phyloP scores from a whole-genome alignment of 1,284 basidiomycete genomes.

The Leccinum discolor region DNA sequence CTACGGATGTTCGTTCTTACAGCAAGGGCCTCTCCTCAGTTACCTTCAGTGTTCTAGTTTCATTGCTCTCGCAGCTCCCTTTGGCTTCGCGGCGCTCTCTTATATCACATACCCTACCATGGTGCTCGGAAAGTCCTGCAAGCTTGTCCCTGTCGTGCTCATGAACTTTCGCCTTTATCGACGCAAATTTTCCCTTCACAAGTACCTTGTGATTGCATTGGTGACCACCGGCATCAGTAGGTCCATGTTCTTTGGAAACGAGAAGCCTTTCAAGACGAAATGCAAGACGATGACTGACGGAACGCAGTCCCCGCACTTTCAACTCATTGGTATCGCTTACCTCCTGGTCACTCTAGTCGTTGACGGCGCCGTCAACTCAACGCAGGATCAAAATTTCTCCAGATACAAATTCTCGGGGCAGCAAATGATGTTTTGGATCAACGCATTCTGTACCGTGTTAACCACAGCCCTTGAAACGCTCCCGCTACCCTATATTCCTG shows the following conservation, averaged over 20 bases:
- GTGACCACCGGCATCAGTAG: slow-evolving; percentile 93
- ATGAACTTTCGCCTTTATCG: slow-evolving; percentile 94
- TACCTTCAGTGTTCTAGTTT: slow-evolving; percentile 87
- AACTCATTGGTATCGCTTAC: slow-evolving; percentile 69
- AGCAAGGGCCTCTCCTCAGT: slow-evolving; percentile 60
- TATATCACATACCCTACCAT: slow-evolving; percentile 99
- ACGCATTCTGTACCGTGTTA: slow-evolving; percentile 77
- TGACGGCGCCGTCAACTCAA: slow-evolving; percentile 96
- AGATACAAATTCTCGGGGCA: slow-evolving; percentile 82
- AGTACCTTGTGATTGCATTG: slow-evolving; percentile 91
- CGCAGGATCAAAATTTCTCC: slow-evolving; percentile 96
- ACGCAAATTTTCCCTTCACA: slow-evolving; percentile 88
- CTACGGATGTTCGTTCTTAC: slow-evolving; percentile 38
- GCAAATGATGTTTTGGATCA: slow-evolving; percentile 99
- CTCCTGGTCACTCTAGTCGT: slow-evolving; percentile 88
- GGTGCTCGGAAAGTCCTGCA: slow-evolving; percentile 99
- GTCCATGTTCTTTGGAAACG: slow-evolving; percentile 89
- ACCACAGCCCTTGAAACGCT: slow-evolving; percentile 68
- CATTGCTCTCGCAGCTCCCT: slow-evolving; percentile 91
- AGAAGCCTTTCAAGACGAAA: slow-evolving; percentile 50
- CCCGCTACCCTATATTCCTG: slow-evolving; percentile 76
- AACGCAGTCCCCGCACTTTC: slow-evolving; percentile 45
- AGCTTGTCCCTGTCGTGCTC: slow-evolving; percentile 94
- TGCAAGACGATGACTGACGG: slow-evolving; percentile 32
- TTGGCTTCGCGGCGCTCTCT: slow-evolving; percentile 92